Conservation (phyloP, 768 basidiomycete species). For the Boletus subcaerulescens region DNA sequence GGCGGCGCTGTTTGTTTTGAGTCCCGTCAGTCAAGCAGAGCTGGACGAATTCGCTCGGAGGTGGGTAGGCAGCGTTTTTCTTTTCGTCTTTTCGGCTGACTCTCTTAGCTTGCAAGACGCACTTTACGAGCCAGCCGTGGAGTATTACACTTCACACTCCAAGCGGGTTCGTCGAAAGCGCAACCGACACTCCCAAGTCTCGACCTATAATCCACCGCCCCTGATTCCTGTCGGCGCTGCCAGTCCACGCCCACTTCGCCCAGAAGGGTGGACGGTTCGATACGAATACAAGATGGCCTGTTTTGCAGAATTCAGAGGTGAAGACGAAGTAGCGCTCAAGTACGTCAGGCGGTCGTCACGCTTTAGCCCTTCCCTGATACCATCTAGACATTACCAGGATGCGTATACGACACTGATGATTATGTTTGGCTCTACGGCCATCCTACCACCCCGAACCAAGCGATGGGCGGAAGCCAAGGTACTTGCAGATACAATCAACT, state of each 20-base stretch:
- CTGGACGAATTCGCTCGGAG: slow-evolving; percentile 86
- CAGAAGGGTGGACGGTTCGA: slow-evolving; percentile 92
- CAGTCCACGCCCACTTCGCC: slow-evolving; percentile 57
- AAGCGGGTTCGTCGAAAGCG: slow-evolving; percentile 91
- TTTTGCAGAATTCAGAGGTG: slow-evolving; percentile 93
- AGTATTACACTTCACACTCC: slow-evolving; percentile 91
- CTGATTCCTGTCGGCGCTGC: slow-evolving; percentile 41
- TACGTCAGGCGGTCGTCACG: slow-evolving; percentile 36
- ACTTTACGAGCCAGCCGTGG: slow-evolving; percentile 82
- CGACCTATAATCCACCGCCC: slow-evolving; percentile 47
- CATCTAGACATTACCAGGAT: slow-evolving; percentile 84
- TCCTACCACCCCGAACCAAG: slow-evolving; percentile 89
- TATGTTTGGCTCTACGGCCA: slow-evolving; percentile 87
- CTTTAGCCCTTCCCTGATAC: slow-evolving; percentile 7
- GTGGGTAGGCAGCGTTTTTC: slow-evolving; percentile 34
- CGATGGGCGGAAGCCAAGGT: slow-evolving; percentile 99
- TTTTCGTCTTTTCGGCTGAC: neutral
- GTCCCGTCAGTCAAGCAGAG: slow-evolving; percentile 84
- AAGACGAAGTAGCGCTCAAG: slow-evolving; percentile 92
- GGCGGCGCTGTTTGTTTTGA: slow-evolving; percentile 91
- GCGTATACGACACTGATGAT: slow-evolving; percentile 79
- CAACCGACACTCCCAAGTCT: slow-evolving; percentile 68
- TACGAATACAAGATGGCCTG: slow-evolving; percentile 98
- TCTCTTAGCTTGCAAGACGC: slow-evolving; percentile 75
- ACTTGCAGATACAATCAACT: slow-evolving; percentile 86